A percentile compares a stretch with the other conserved stretches of the same genome.
Evolutionary conservation across 352 stramenopile genomes (phyloP).

Genomic region (Phytophthora foliorum): DNA sequence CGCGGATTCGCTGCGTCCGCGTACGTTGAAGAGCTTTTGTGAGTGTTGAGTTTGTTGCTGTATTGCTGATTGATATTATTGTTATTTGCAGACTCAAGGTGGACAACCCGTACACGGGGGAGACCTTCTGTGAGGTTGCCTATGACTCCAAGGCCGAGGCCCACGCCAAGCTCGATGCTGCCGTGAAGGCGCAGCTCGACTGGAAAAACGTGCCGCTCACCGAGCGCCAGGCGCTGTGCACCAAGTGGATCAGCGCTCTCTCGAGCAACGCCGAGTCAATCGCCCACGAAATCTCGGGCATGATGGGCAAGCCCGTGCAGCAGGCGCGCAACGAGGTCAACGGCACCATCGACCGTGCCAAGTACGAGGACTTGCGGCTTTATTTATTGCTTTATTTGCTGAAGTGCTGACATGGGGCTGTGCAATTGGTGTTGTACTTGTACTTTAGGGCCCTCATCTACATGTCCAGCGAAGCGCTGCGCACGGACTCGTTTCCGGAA

Average conservation of each 20-base stretch:
- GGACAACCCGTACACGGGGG: slow-evolving; percentile 82
- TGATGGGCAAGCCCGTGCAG: slow-evolving; percentile 88
- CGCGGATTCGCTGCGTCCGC: slow-evolving; percentile 45
- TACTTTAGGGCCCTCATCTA: slow-evolving; percentile 67
- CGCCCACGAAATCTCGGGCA: slow-evolving; percentile 77
- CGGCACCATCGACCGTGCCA: slow-evolving; percentile 71
- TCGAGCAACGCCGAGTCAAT: slow-evolving; percentile 68
- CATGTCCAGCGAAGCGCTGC: slow-evolving; percentile 72
- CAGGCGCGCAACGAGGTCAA: slow-evolving; percentile 83
- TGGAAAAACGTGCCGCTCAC: slow-evolving; percentile 65
- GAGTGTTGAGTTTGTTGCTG: neutral
- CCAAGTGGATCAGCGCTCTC: slow-evolving; percentile 73
- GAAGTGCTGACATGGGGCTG: slow-evolving; percentile 12
- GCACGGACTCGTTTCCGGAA: slow-evolving; percentile 68
- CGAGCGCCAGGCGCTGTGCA: slow-evolving; percentile 71
- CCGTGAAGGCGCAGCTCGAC: slow-evolving; percentile 63
- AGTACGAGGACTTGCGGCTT: slow-evolving; percentile 37
- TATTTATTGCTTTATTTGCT: neutral
- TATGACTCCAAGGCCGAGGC: slow-evolving; percentile 65
- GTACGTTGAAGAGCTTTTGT: slow-evolving; percentile 27
- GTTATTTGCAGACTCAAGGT: slow-evolving; percentile 57
- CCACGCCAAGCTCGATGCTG: slow-evolving; percentile 66
- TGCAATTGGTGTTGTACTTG: neutral
- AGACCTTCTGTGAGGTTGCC: slow-evolving; percentile 69
- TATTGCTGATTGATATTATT: neutral